Percentiles rank a stretch among this genome's conserved stretches.
These are phyloP conservation scores for Coemansia sp. DNA, from an alignment of 371 early-diverging fungal species.

Conservation along the genomic window DNA sequence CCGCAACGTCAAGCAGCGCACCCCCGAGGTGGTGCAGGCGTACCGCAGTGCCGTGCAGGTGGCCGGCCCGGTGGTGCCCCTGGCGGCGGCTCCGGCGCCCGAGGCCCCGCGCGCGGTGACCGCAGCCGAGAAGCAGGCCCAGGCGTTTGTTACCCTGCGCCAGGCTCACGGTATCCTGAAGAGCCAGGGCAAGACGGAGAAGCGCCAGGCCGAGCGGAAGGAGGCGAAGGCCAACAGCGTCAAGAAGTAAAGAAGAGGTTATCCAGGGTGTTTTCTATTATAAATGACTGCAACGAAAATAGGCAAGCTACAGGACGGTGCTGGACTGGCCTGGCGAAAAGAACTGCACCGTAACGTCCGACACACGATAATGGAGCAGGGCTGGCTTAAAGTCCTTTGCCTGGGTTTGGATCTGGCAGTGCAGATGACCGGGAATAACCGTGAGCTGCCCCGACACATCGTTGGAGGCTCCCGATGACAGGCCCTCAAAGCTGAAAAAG, in stretches of 20 bases:
- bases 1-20: conserved; percentile 84
- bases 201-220: conserved; percentile 74
- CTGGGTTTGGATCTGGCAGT: conserved; percentile 19
- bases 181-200: conserved; percentile 80
- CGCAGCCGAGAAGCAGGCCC: conserved; percentile 77
- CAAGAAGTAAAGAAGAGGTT: conserved; percentile 53
- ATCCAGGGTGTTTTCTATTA: background rate
- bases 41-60: conserved; percentile 48
- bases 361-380: conserved; percentile 28
- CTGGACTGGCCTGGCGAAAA: conserved; percentile 47
- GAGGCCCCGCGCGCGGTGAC: conserved; percentile 84
- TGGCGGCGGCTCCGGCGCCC: conserved; percentile 63
- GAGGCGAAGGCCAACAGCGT: conserved; percentile 86
- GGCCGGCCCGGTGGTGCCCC: conserved; percentile 54
- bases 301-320: conserved; percentile 22
- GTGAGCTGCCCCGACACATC: conserved; percentile 48
- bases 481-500: conserved; percentile 23
- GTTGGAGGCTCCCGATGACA: conserved; percentile 32
- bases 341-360: conserved; percentile 38
- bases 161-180: conserved; percentile 83
- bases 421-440: conserved; percentile 33
- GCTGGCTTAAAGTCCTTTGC: conserved; percentile 28
- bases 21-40: conserved; percentile 71
- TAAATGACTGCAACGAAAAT: too few relatives aligned
- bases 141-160: conserved; percentile 87